These are phyloP conservation scores for Monascus ruber DNA, from an alignment of 2,329 filamentous ascomycete genomes.

Conservation along the genomic window DNA sequence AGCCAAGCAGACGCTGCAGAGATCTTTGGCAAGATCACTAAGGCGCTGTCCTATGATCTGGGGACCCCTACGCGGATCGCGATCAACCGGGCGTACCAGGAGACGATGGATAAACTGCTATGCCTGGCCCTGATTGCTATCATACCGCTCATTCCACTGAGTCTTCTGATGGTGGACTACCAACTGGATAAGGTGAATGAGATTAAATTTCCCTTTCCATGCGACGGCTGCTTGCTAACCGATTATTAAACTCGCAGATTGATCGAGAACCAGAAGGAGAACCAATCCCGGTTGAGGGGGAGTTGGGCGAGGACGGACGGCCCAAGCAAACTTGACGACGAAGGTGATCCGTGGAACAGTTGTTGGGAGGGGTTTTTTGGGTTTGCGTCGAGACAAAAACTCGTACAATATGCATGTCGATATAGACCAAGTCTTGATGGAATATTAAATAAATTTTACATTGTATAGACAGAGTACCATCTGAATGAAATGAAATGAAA, in stretches of 20 bases:
- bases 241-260: constrained; percentile 12
- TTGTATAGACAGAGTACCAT: too few species aligned
- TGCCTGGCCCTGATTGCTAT: constrained; percentile 44
- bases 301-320: constrained; percentile 8
- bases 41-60: constrained; percentile 47
- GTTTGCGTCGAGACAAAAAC: too few species aligned
- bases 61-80: constrained; percentile 47
- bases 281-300: constrained; percentile 5
- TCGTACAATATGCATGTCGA: too few species aligned
- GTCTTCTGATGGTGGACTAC: constrained; percentile 47
- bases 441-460: too few species aligned
- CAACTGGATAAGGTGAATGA: constrained; percentile 39
- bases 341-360: background rate
- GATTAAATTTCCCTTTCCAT: background rate
- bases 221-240: constrained; percentile 3
- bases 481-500: too few species aligned
- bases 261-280: constrained; percentile 9
- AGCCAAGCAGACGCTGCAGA: constrained; percentile 28
- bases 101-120: constrained; percentile 51
- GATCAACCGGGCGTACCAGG: constrained; percentile 54
- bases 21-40: constrained; percentile 43
- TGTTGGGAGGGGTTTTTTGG: too few species aligned
- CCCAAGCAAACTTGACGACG: constrained; percentile 18
- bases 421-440: too few species aligned
- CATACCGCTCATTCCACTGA: constrained; percentile 46